Base-by-base conservation (phyloP, 768 basidiomycete genomes). In the Pleurotus ostreatus region DNA sequence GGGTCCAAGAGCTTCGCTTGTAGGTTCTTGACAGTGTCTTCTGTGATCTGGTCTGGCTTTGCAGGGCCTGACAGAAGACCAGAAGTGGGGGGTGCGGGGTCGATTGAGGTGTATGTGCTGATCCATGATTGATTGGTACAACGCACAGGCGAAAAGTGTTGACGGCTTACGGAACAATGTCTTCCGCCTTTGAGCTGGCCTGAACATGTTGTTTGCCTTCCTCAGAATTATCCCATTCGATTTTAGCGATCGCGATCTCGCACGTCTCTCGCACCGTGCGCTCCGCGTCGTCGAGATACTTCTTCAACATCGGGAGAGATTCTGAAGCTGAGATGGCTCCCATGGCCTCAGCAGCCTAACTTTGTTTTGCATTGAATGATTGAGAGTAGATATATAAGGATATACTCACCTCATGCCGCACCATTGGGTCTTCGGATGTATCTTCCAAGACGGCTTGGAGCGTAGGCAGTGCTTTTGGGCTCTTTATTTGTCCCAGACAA, bases 261-360 rank as follows among this genome's bases (percentile, higher is more conserved):
- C 95, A 98, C 0, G 97, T 99, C 74, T 99, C 97, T 37, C 94
- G 81, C 0, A 96, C 89, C 39, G 83, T 82, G 46, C 84, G 78
- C 60, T 89, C 81, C 8, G 81, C 65, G 74, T 98, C 92, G 54
- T 74, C 67, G 30, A 89, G 71, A 71, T 87, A 94, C 68, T 87
- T 77, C 55, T 75, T 72, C 38, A 99, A 78, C 55, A 94, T 68
- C 2, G 85, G 79, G 9, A 95, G 65, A 13, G 92, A 90, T 0
- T 71, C 61, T 1, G 76, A 64, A 18, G 83, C 76, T 6, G 91
- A 93, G 38, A 98, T 92, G 1, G 97, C 97, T 40, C 95, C 97
- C 78, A 99, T 88, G 7, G 97, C 97, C 73, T 99, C 97, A n/a
- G 97, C 97, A 49, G 96, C 94, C 90, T 95, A 60, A 46, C 60